These are phyloP conservation scores for Orbilia quercus DNA, from an alignment of 2,329 filamentous ascomycete species.

Conservation along the genomic window DNA sequence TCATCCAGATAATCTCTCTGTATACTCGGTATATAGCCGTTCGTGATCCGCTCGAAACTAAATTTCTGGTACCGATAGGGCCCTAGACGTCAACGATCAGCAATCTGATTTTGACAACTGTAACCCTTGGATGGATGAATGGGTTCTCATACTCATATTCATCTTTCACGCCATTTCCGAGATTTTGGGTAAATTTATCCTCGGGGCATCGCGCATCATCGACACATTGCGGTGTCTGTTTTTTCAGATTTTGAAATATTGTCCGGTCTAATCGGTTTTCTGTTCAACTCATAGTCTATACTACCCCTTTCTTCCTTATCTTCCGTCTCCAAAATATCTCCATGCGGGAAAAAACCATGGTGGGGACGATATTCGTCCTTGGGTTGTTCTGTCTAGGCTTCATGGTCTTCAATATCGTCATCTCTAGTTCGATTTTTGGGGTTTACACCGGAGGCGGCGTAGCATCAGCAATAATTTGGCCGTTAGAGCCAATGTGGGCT, in stretches of 20 bases:
- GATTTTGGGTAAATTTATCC: conserved; percentile 3
- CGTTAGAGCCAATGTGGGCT: conserved; percentile 19
- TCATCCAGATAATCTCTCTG: too few relatives aligned
- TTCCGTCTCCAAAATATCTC: conserved; percentile 7
- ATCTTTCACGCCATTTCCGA: neutral
- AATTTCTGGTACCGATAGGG: too few relatives aligned
- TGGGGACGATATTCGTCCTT: neutral
- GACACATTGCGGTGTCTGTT: neutral
- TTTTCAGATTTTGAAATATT: neutral
- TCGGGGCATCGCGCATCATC: neutral
- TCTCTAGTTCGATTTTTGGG: conserved; percentile 1
- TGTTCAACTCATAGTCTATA: conserved; percentile 20
- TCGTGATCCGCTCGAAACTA: neutral
- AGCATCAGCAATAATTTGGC: neutral
- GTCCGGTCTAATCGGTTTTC: too few relatives aligned
- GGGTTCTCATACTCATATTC: neutral
- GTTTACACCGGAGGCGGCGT: neutral
- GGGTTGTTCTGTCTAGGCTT: conserved; percentile 7
- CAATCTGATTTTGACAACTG: neutral
- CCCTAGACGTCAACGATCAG: neutral
- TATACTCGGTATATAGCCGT: too few relatives aligned
- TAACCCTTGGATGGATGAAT: neutral
- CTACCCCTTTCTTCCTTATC: conserved; percentile 5
- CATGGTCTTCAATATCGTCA: conserved; percentile 6
- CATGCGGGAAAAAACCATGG: neutral